A percentile compares a stretch with the other conserved stretches of the same genome.
These are phyloP conservation scores for Kalmanozyma brasiliensis DNA, from an alignment of 1,284 basidiomycete species.

Conservation along the genomic window DNA sequence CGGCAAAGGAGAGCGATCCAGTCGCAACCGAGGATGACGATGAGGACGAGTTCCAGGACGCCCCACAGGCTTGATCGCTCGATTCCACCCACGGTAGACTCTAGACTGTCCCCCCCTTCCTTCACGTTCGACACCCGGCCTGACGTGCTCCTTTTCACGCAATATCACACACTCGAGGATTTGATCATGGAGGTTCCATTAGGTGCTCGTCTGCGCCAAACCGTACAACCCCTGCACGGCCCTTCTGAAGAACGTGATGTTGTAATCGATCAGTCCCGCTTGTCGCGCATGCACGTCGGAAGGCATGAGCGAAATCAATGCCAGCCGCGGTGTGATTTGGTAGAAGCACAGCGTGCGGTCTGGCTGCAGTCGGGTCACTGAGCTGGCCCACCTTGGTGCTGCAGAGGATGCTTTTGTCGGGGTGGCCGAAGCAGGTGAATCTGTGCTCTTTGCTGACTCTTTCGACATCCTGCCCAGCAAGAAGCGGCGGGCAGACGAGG, in stretches of 20 bases:
- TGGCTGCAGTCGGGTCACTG: constrained; percentile 73
- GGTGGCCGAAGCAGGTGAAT: too few relatives aligned
- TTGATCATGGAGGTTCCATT: neutral
- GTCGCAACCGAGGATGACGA: constrained; percentile 23
- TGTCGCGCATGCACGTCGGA: constrained; percentile 81
- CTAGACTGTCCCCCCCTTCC: neutral
- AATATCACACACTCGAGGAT: neutral
- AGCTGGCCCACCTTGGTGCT: constrained; percentile 51
- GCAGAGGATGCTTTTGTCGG: neutral
- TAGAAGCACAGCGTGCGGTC: constrained; percentile 87
- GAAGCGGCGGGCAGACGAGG: constrained; percentile 34
- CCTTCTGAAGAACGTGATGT: constrained; percentile 82
- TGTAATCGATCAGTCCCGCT: constrained; percentile 88
- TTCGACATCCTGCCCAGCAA: constrained; percentile 29
- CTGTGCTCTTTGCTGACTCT: constrained; percentile 3
- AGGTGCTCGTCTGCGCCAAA: constrained; percentile 48
- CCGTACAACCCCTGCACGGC: constrained; percentile 69
- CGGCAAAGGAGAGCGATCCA: neutral
- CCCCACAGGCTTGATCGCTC: neutral
- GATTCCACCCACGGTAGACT: constrained; percentile 1
- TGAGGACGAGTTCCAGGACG: constrained; percentile 45
- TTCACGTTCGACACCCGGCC: neutral
- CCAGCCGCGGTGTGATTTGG: constrained; percentile 80
- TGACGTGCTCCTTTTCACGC: constrained; percentile 11
- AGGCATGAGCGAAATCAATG: constrained; percentile 82